Base-by-base conservation (phyloP, 257 asterid genomes). In the Capsicum pubescens region DNA sequence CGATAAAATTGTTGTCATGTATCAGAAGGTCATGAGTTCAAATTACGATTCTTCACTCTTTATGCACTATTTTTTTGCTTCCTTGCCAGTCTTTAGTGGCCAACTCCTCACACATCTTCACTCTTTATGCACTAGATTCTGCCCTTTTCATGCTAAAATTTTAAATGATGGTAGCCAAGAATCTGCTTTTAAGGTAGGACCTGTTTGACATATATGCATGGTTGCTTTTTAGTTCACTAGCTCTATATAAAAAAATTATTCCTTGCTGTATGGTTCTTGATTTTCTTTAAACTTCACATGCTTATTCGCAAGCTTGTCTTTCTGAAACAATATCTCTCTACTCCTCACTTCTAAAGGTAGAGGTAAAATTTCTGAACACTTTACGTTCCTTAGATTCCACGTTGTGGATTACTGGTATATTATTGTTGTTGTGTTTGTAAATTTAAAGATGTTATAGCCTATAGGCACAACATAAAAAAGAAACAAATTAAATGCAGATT, bases 111-210 rank as follows among this genome's bases (percentile, higher is more conserved):
- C 32, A 46, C n/a, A 46, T 46, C 9, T 72, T 72, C 80, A 72
- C 57, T 72, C 39, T 46, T 72, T 72, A 46, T 39, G 35, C 58
- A 46, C 59, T 71, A 71, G 58, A 46, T 44, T 71, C 79, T 70
- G 12, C 79, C 79, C 36, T 44, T 42, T 52, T 15, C 21, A 5
- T n/a, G 15, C 21, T 3, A 9, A 39, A 39, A 17, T 70, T 9
- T 70, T 0, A 70, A 70, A 13, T n/a, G 58, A 71, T 10, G 58
- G 58, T 71, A n/a, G 57, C 57, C 79, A 44, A 35, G 56, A 70
- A 71, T 71, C 58, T 46, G 80, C 44, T 44, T 44, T 1, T 0
- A 46, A 44, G 26, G 77, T 68, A 68, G 54, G 54, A 21, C 77
- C 52, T 68, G 19, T 35, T 66, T 42, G 79, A 44, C 26, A 15